Conservation (phyloP, 345 rosid genomes). For the Euphorbia pulcherrima region DNA sequence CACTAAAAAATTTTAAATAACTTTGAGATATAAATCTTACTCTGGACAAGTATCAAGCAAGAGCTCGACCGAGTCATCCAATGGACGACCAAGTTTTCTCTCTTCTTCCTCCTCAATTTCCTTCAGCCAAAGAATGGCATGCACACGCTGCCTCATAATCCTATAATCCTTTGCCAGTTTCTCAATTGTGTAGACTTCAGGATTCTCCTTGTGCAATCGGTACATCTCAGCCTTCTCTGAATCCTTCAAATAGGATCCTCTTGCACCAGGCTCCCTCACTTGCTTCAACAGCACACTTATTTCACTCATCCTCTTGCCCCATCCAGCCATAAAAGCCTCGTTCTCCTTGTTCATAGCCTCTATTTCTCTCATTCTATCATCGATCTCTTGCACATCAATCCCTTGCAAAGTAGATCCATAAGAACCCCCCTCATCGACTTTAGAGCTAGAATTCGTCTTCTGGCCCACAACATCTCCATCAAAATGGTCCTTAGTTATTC, state of each 20-base stretch:
- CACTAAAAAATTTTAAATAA: not conserved
- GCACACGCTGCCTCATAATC: slow-evolving; percentile 95
- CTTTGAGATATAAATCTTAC: slow-evolving; percentile 39
- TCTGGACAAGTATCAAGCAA: slow-evolving; percentile 87
- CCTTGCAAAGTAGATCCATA: slow-evolving; percentile 45
- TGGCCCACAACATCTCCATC: slow-evolving; percentile 58
- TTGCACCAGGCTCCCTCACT: slow-evolving; percentile 79
- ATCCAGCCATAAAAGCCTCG: slow-evolving; percentile 51
- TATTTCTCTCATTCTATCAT: slow-evolving; percentile 43
- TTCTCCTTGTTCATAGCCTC: slow-evolving; percentile 43
- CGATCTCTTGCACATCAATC: slow-evolving; percentile 50
- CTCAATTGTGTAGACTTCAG: slow-evolving; percentile 72
- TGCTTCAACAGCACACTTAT: slow-evolving; percentile 59
- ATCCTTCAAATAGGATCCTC: slow-evolving; percentile 86
- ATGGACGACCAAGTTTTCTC: slow-evolving; percentile 74
- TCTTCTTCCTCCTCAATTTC: slow-evolving; percentile 88
- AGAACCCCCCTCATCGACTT: slow-evolving; percentile 22
- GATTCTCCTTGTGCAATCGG: slow-evolving; percentile 75
- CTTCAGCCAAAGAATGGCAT: slow-evolving; percentile 92
- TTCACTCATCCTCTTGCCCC: slow-evolving; percentile 53
- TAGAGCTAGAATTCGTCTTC: slow-evolving; percentile 20
- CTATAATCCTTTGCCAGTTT: slow-evolving; percentile 86
- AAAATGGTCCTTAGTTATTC: slow-evolving; percentile 86
- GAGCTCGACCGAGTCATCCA: slow-evolving; percentile 83
- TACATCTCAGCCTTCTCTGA: slow-evolving; percentile 97